Percentiles rank a stretch among this genome's conserved stretches.
These are phyloP conservation scores for Pyricularia pennisetigena DNA, from an alignment of 2,329 filamentous ascomycete species.

Conservation along the genomic window DNA sequence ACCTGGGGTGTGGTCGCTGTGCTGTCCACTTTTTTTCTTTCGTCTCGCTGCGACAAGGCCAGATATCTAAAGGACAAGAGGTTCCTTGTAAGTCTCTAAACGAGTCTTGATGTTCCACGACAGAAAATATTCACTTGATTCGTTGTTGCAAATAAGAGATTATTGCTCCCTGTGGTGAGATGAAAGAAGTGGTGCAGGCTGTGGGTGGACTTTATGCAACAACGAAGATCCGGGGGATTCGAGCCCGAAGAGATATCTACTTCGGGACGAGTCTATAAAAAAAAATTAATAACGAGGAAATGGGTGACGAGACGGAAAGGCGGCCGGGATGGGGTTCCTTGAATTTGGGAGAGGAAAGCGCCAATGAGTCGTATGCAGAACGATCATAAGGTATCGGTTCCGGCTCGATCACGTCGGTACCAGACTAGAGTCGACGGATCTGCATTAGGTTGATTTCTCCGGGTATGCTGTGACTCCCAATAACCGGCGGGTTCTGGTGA, in stretches of 20 bases:
- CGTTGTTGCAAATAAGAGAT: background rate
- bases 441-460: background rate
- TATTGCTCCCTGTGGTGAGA: background rate
- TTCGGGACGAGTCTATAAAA: background rate
- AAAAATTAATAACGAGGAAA: background rate
- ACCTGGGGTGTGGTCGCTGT: background rate
- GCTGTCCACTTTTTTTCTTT: background rate
- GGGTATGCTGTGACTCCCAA: background rate
- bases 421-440: conserved; percentile 1
- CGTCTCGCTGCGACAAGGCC: background rate
- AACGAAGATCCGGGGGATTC: background rate
- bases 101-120: background rate
- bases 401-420: conserved; percentile 1
- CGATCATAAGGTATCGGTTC: background rate
- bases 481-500: background rate
- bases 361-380: background rate
- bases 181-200: background rate
- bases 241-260: background rate
- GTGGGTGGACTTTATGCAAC: background rate
- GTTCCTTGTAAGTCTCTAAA: background rate
- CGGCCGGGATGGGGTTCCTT: background rate
- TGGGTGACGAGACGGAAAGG: background rate
- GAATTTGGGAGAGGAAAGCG: background rate
- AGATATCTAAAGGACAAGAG: background rate
- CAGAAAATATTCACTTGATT: background rate